Base-by-base conservation (phyloP, 257 asterid species). In the Ophiorrhiza pumila region DNA sequence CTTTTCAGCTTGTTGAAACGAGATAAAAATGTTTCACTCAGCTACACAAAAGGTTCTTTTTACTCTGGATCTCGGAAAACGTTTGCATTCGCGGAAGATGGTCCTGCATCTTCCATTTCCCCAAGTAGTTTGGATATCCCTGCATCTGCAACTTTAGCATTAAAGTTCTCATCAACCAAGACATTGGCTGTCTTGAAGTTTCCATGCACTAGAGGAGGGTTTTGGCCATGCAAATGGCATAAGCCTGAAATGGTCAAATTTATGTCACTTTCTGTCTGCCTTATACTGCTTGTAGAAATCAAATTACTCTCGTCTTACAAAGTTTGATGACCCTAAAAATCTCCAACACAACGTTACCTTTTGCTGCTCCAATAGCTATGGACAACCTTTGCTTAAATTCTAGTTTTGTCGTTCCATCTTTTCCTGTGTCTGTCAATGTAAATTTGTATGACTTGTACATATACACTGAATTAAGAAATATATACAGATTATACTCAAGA, bases 371-470 rank as follows among this genome's bases (percentile, higher is more conserved):
- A 60, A 84, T 80, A 53, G 94, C 92, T 66, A 91, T 82, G 5
- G 89, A 80, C 53, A 91, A 64, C 81, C 97, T 84, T 69, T 83
- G 97, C 88, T 87, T 91, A 73, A 91, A 91, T 59, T 91, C 97
- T 23, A 91, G 86, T 84, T 83, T 91, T 22, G 84, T 80, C 10
- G 61, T 70, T 2, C 81, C 79, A 61, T 74, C 86, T 75, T 80
- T 77, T 17, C 84, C 88, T 4, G 78, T 74, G 50, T 76, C 84
- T 82, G 59, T 67, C 55, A 42, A 77, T 22, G 34, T 20, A 71
- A 20, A 42, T 45, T 69, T 32, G 13, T 25, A 15, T 71, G 25
- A 73, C 39, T 35, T 76, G 10, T 69, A 71, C 37, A 73, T 31
- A 62, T 46, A 68, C 46, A 69, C 13, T 7, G 29, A 34, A 73